Base-by-base conservation (phyloP, 2,329 filamentous ascomycete species). In the Epichloe sibirici region DNA sequence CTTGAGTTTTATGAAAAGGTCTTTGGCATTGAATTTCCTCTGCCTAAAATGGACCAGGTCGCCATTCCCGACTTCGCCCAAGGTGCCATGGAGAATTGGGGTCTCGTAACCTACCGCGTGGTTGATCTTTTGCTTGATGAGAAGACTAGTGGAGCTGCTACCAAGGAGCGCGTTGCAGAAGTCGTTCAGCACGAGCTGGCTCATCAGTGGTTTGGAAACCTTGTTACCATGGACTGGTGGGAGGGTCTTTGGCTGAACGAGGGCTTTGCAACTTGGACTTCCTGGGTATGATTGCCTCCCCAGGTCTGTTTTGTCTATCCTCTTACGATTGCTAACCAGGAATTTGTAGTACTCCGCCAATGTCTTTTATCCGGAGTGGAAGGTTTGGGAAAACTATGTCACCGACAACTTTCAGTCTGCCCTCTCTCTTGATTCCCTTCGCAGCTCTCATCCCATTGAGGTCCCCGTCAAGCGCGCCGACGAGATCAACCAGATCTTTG, bases 181-280 rank as follows among this genome's bases (percentile, higher is more conserved):
- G 89, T 93, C 42, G 91, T 97, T 31, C 90, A 96, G 75, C 91
- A 97, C 72, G 91, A 97, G 69, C 76, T 97, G 65, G 91, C 91
- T 42, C 91, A 97, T 71, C 91, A 96, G 70, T 97, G 91, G 91
- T 97, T 97, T 64, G 91, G 91, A 57, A 96, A 97, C 72, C 74
- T 96, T 51, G 91, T 96, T 31, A 96, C 91, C 51, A 96, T 96
- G 90, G 90, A 95, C 68, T 96, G 94, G 77, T 97, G 91, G 91
- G 90, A 96, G 69, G 91, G 90, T 51, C 74, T 97, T 7, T 97
- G 91, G 91, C 79, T 97, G 51, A 97, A 97, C 68, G 89, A 95
- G 67, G 89, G 89, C 40, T 95, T 95, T 62, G 89, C 89, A 35
- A 69, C 67, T 8, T 69, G 69, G 69, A 67, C 68, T 51, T 69